Evolutionary conservation across 257 asterid species (phyloP), one percentile per base, ranked within the genome.

Genomic region (Paulownia fortunei): DNA sequence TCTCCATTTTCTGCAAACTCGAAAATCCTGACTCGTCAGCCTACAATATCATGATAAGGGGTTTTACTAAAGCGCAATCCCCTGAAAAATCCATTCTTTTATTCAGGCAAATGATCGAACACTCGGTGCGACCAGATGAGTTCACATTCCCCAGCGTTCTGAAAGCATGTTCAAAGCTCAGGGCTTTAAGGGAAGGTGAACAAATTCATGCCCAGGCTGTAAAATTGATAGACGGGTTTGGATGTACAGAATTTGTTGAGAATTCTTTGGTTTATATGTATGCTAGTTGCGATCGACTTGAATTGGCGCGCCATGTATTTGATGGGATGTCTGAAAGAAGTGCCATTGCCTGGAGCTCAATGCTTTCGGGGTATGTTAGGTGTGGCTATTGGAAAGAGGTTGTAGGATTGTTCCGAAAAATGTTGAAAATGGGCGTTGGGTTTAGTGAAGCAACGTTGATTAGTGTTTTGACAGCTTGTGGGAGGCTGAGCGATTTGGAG

Each of bases 41-140:
- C n/a, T 87, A 85, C 82, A 85, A 85, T 32, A 49, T 83, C 56
- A 81, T 87, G 85, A 85, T 87, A 56, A 83, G 89, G 73, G 88
- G 88, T 2, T 85, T 85, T 21, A 85, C 79, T 2, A 59, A 66
- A 60, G 72, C 26, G 10, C 81, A 72, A 23, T 44, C 36, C 7
- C 81, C 86, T 13, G 82, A 79, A 66, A 84, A 77, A 16, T 80
- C 91, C 27, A 66, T 87, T 55, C 44, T 76, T 72, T 66, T 79
- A 1, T 86, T 86, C 77, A 78, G 79, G 80, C 87, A 82, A 73
- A 86, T 88, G 87, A 19, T 83, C 49, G 75, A 84, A 68, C 77
- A 80, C 66, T 39, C 56, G 18, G 83, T 84, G 76, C 30, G 26
- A 0, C 87, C 86, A n/a, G 86, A 84, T 49, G 74, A 64, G 49